phyloP scores from a whole-genome alignment of 257 asterid species.

The Nicotiana paniculata region DNA sequence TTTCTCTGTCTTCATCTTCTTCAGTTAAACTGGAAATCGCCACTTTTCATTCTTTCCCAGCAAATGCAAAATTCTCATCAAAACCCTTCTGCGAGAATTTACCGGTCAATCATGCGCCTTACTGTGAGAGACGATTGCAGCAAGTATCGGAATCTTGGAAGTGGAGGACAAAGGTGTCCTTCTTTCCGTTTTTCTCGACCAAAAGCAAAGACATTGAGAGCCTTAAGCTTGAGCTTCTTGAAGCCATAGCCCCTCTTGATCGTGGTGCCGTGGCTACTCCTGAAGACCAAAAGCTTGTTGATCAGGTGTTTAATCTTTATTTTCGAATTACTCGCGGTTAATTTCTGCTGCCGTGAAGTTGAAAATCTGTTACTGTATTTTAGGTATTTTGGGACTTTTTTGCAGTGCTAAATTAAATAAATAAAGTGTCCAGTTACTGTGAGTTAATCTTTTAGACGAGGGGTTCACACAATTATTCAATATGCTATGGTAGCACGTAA shows the following conservation, averaged over 20 bases:
- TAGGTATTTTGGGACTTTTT: neutral
- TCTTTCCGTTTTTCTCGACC: constrained; percentile 27
- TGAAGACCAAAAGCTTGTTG: constrained; percentile 43
- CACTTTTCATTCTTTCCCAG: constrained; percentile 2
- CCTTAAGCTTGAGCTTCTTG: constrained; percentile 49
- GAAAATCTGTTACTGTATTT: neutral
- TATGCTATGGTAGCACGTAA: neutral
- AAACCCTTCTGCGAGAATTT: neutral
- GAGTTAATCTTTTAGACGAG: neutral
- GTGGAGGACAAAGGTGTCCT: constrained; percentile 39
- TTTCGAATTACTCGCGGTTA: neutral
- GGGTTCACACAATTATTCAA: neutral
- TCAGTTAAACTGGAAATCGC: neutral
- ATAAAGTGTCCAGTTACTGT: neutral
- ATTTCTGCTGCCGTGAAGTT: neutral
- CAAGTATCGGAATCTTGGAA: constrained; percentile 10
- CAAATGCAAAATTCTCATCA: constrained; percentile 8
- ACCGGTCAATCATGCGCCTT: neutral
- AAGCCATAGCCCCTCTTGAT: constrained; percentile 49
- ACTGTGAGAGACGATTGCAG: neutral
- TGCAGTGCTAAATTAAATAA: neutral
- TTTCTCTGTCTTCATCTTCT: constrained; percentile 11
- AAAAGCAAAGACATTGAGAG: constrained; percentile 24
- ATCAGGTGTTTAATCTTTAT: constrained; percentile 20
- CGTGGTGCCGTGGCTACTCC: constrained; percentile 58